These are phyloP conservation scores for Pecoramyces ruminantium DNA, from an alignment of 192 early-diverging fungal genomes.

Conservation along the genomic window DNA sequence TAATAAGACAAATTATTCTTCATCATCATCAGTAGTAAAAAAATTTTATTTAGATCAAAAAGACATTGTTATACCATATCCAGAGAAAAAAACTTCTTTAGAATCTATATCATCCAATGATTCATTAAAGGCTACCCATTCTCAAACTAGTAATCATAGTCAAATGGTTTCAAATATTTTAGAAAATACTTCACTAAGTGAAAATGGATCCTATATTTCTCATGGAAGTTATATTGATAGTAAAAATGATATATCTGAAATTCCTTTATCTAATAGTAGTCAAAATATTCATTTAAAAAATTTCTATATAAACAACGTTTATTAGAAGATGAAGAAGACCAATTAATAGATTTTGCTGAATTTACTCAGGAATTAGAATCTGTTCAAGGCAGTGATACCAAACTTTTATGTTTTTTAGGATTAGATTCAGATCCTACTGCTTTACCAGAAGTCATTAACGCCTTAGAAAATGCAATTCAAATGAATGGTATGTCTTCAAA, in stretches of 20 bases:
- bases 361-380: background rate
- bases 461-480: background rate
- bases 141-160: too few species aligned
- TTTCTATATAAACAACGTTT: background rate
- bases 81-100: background rate
- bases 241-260: too few species aligned
- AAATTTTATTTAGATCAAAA: background rate
- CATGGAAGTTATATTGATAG: too few species aligned
- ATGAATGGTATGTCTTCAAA: background rate
- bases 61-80: background rate
- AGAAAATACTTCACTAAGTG: too few species aligned
- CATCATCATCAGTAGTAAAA: background rate
- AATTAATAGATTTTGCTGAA: background rate
- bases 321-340: background rate
- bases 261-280: too few species aligned
- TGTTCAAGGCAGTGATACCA: background rate
- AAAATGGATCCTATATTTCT: too few species aligned
- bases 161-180: too few species aligned
- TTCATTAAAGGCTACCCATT: background rate
- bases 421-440: background rate
- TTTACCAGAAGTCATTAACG: background rate
- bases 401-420: background rate
- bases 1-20: background rate
- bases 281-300: too few species aligned
- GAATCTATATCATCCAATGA: background rate